Percentiles rank a stretch among this genome's conserved stretches.
Conservation (phyloP, 1,284 basidiomycete genomes). For the Malassezia restricta region DNA sequence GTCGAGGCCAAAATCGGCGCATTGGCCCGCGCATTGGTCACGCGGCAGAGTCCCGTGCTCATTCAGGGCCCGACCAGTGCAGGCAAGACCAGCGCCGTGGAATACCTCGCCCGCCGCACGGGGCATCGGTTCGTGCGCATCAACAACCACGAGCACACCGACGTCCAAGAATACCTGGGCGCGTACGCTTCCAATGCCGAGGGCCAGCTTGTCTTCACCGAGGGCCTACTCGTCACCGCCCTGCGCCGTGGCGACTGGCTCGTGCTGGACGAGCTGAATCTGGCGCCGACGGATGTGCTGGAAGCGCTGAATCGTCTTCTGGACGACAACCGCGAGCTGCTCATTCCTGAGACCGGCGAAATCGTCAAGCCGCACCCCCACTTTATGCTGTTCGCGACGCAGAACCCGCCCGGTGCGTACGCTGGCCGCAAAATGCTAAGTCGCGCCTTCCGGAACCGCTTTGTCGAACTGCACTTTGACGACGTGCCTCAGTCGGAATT, state of each 20-base stretch:
- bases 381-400: slow-evolving; percentile 97
- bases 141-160: slow-evolving; percentile 99
- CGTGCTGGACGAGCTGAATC: slow-evolving; percentile 90
- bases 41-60: slow-evolving; percentile 79
- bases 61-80: slow-evolving; percentile 97
- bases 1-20: slow-evolving; percentile 90
- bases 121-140: slow-evolving; percentile 94
- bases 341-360: slow-evolving; percentile 93
- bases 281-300: slow-evolving; percentile 93
- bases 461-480: slow-evolving; percentile 93
- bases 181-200: slow-evolving; percentile 86
- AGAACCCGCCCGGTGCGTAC: slow-evolving; percentile 95
- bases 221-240: slow-evolving; percentile 78
- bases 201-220: slow-evolving; percentile 85
- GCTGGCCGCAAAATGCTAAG: slow-evolving; percentile 90
- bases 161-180: slow-evolving; percentile 93
- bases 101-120: slow-evolving; percentile 83
- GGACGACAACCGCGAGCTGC: slow-evolving; percentile 91
- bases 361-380: slow-evolving; percentile 83
- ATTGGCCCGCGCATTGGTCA: slow-evolving; percentile 77
- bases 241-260: slow-evolving; percentile 92
- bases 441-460: slow-evolving; percentile 93
- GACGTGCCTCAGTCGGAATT: slow-evolving; percentile 90
- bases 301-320: slow-evolving; percentile 92
- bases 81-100: slow-evolving; percentile 92